A percentile compares a stretch with the other conserved stretches of the same genome.
These are phyloP conservation scores for Fraxinus xanthoxyloides DNA, from an alignment of 305 asterid species.

Conservation along the genomic window DNA sequence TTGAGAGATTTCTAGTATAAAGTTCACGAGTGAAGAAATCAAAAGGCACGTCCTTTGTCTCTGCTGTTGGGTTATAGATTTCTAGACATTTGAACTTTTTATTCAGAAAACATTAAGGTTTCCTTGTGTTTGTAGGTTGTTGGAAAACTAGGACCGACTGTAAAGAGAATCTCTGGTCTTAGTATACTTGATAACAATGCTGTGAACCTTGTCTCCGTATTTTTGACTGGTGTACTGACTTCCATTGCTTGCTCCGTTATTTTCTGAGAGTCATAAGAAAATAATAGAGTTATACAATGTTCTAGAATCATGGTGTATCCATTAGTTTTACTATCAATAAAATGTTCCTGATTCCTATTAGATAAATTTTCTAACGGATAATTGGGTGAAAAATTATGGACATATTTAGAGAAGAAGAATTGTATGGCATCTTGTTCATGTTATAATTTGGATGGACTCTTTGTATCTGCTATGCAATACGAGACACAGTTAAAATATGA, in stretches of 20 bases:
- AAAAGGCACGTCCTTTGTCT: not conserved
- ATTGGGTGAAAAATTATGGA: not conserved
- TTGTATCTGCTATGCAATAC: not conserved
- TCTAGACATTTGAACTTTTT: not conserved
- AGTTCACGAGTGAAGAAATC: not conserved
- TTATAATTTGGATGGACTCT: not conserved
- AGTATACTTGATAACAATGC: constrained; percentile 75
- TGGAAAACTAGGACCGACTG: constrained; percentile 86
- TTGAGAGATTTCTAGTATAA: not conserved
- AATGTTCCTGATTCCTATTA: not conserved
- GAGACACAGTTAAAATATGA: not conserved
- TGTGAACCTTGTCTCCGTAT: constrained; percentile 70
- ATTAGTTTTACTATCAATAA: not conserved
- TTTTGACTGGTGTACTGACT: constrained; percentile 54
- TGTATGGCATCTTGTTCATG: not conserved
- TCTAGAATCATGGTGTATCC: not conserved
- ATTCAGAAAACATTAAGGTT: not conserved
- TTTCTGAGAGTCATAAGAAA: constrained; percentile 35
- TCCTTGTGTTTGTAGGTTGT: constrained; percentile 58
- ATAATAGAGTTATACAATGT: not conserved
- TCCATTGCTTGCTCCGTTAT: constrained; percentile 57
- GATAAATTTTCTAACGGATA: not conserved
- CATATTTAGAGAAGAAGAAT: not conserved
- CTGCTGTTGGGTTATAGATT: not conserved
- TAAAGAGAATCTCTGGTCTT: constrained; percentile 79